phyloP scores from a whole-genome alignment of 2,329 filamentous ascomycete genomes.

The Colletotrichum sp. region DNA sequence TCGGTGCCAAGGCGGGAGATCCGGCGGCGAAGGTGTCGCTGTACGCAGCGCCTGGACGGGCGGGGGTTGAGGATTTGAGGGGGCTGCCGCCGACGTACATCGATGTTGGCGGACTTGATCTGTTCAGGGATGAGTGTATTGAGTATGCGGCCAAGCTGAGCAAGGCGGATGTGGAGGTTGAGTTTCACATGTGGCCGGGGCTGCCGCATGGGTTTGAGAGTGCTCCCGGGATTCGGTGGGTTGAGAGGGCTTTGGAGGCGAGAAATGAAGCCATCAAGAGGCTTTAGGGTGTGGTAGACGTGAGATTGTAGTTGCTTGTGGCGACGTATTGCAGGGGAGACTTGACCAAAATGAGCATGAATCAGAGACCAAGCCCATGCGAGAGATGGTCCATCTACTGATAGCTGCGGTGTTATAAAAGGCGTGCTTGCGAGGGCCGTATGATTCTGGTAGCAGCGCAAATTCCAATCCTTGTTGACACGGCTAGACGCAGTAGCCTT shows the following conservation, averaged over 20 bases:
- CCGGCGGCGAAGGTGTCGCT: conserved; percentile 18
- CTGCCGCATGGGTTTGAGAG: conserved; percentile 43
- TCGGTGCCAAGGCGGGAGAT: conserved; percentile 20
- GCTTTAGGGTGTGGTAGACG: neutral
- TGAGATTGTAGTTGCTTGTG: neutral
- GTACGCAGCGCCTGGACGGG: conserved; percentile 29
- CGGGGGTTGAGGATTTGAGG: conserved; percentile 19
- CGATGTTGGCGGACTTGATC: conserved; percentile 41
- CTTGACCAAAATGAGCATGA: neutral
- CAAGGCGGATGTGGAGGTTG: conserved; percentile 36
- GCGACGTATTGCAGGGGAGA: neutral
- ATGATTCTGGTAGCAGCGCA: neutral
- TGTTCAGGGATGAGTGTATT: conserved; percentile 40
- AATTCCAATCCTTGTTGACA: neutral
- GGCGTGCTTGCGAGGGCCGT: neutral
- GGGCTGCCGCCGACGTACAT: conserved; percentile 42
- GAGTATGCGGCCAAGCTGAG: conserved; percentile 35
- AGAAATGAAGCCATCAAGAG: conserved; percentile 21
- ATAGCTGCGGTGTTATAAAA: neutral
- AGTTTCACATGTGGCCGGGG: conserved; percentile 45
- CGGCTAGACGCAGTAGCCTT: neutral
- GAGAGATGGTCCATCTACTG: neutral
- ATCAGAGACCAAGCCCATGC: neutral
- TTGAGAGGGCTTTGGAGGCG: conserved; percentile 27
- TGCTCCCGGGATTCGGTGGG: conserved; percentile 7